Evolutionary conservation across 306 rosid genomes (phyloP).

Genomic region (Pterocarpus santalinus): DNA sequence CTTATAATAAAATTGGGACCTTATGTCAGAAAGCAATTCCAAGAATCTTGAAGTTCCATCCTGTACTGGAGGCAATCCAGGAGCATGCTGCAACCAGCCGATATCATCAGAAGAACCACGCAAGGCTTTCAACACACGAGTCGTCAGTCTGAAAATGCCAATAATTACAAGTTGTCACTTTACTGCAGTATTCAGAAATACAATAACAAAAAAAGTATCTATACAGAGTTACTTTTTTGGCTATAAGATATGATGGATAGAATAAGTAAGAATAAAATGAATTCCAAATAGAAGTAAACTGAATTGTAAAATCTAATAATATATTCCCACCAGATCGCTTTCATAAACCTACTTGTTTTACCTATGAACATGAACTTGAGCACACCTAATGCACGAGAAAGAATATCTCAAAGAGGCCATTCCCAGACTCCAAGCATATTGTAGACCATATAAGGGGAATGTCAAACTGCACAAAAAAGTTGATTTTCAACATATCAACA

Average conservation of each 20-base stretch:
- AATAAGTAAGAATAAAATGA: constrained; percentile 20
- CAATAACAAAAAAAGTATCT: constrained; percentile 13
- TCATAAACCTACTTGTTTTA: constrained; percentile 45
- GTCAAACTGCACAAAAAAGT: constrained; percentile 59
- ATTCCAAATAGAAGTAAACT: constrained; percentile 26
- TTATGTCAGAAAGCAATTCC: constrained; percentile 77
- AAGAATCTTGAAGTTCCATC: constrained; percentile 84
- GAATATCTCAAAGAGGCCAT: constrained; percentile 61
- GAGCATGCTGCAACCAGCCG: constrained; percentile 83
- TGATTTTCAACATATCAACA: constrained; percentile 29
- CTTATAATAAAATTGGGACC: constrained; percentile 53
- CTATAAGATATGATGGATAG: constrained; percentile 22
- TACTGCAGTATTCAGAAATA: constrained; percentile 26
- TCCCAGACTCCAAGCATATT: constrained; percentile 63
- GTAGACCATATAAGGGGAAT: constrained; percentile 62
- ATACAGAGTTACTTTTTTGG: background rate
- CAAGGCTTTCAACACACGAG: constrained; percentile 67
- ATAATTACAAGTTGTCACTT: constrained; percentile 8
- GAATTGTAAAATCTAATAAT: constrained; percentile 12
- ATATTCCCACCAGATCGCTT: constrained; percentile 37
- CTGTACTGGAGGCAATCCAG: constrained; percentile 72
- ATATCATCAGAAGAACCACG: constrained; percentile 84
- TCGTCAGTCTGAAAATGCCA: constrained; percentile 58
- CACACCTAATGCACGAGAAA: constrained; percentile 53
- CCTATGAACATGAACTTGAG: constrained; percentile 59